A percentile compares a stretch with the other conserved stretches of the same genome.
These are phyloP conservation scores for Lagerstroemia speciosa DNA, from an alignment of 345 rosid species.

Conservation along the genomic window DNA sequence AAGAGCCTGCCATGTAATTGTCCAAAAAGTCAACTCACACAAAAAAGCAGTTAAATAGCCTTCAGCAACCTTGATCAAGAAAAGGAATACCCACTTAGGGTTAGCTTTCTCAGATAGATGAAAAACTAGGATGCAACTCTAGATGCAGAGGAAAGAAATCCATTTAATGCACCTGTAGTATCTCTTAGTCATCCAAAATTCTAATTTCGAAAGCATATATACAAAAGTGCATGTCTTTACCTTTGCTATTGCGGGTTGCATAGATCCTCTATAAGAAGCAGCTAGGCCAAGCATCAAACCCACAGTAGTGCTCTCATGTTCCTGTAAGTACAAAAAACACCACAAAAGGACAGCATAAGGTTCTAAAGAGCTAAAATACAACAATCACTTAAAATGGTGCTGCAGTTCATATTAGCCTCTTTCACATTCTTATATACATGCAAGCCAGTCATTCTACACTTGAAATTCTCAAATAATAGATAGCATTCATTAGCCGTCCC, in stretches of 20 bases:
- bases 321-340: conserved; percentile 25
- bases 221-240: conserved; percentile 20
- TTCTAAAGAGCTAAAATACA: not conserved
- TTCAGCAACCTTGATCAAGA: not conserved
- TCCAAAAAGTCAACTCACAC: conserved; percentile 8
- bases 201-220: not conserved
- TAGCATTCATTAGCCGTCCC: not conserved
- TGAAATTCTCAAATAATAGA: not conserved
- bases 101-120: not conserved
- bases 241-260: conserved; percentile 91
- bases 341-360: not conserved
- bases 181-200: not conserved
- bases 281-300: conserved; percentile 97
- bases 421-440: not conserved
- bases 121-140: not conserved
- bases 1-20: conserved; percentile 52
- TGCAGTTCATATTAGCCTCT: not conserved
- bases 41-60: not conserved
- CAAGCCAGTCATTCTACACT: not conserved
- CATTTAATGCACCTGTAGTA: not conserved
- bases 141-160: not conserved
- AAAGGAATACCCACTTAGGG: not conserved
- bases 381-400: not conserved
- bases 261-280: conserved; percentile 85
- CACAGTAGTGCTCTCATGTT: conserved; percentile 85